Conservation (phyloP, 768 basidiomycete genomes). For the Sporobolomyces phaffii region DNA sequence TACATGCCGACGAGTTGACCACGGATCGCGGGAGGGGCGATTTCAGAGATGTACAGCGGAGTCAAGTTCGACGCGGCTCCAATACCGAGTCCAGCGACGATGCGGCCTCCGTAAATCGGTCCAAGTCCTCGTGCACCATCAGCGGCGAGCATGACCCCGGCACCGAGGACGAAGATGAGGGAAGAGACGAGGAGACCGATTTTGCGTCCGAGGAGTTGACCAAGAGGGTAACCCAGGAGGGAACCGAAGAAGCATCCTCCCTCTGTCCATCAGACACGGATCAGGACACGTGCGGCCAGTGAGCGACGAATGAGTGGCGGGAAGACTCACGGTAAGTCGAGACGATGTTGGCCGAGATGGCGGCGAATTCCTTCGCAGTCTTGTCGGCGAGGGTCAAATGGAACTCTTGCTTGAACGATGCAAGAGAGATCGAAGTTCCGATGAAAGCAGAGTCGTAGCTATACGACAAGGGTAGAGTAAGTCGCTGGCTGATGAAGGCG, state of each 20-base stretch:
- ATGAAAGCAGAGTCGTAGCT: slow-evolving; percentile 53
- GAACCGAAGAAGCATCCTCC: slow-evolving; percentile 74
- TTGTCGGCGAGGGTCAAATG: slow-evolving; percentile 45
- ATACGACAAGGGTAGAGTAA: too few relatives aligned
- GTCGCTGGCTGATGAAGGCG: too few relatives aligned
- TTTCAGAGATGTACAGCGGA: slow-evolving; percentile 54
- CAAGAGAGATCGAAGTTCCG: slow-evolving; percentile 45
- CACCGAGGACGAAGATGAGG: slow-evolving; percentile 57
- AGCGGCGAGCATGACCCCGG: slow-evolving; percentile 36
- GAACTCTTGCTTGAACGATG: slow-evolving; percentile 52
- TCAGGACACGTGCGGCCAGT: not conserved
- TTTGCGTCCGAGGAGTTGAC: slow-evolving; percentile 56
- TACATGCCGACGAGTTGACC: slow-evolving; percentile 53
- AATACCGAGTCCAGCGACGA: slow-evolving; percentile 51
- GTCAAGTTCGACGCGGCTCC: slow-evolving; percentile 42
- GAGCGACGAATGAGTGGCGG: slow-evolving; percentile 46
- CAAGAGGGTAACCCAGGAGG: slow-evolving; percentile 55
- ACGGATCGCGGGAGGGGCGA: slow-evolving; percentile 47
- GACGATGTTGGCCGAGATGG: slow-evolving; percentile 49
- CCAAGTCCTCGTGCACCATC: slow-evolving; percentile 38
- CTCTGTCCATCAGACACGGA: not conserved
- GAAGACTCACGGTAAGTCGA: slow-evolving; percentile 3
- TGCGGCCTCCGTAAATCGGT: slow-evolving; percentile 51
- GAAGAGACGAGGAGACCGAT: slow-evolving; percentile 52
- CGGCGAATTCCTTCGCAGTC: slow-evolving; percentile 45